A percentile compares a stretch with the other conserved stretches of the same genome.
Conservation (phyloP, 805 yeast genomes). For the Yarrowia divulgata region DNA sequence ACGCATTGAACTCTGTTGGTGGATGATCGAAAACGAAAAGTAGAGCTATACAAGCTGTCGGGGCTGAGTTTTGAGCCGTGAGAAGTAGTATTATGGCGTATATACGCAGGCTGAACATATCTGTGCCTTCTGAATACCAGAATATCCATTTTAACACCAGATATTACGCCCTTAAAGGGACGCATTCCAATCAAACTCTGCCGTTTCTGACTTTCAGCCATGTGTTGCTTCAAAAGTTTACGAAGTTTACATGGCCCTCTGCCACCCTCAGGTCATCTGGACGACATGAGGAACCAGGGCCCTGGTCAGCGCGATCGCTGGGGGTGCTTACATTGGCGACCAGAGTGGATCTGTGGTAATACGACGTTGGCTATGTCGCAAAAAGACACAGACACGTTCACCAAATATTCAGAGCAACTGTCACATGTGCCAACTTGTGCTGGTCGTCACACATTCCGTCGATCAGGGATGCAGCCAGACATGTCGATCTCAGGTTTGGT, state of each 20-base stretch:
- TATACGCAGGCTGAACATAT: neutral
- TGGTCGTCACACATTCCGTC: conserved; percentile 23
- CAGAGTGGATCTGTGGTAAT: too few relatives aligned
- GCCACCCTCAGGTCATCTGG: conserved; percentile 18
- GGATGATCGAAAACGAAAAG: neutral
- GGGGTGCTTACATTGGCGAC: neutral
- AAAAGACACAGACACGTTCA: too few relatives aligned
- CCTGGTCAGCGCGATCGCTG: neutral
- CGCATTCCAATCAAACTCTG: conserved; percentile 28
- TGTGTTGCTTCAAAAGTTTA: conserved; percentile 29
- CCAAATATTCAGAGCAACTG: neutral
- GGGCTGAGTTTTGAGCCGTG: neutral
- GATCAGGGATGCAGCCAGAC: conserved; percentile 29
- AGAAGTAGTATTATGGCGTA: neutral
- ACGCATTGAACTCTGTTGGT: conserved; percentile 20
- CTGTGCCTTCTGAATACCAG: neutral
- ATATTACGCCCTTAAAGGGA: too few relatives aligned
- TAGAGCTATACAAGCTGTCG: too few relatives aligned
- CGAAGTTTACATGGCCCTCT: conserved; percentile 20
- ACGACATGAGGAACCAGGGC: conserved; percentile 7
- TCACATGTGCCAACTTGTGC: neutral
- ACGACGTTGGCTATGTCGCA: neutral
- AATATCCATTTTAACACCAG: neutral
- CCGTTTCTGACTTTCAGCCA: neutral
- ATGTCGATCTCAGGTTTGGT: neutral